Evolutionary conservation across 2,329 filamentous ascomycete genomes (phyloP), one percentile per base, ranked within the genome.

Genomic region (Volutella citrinella): DNA sequence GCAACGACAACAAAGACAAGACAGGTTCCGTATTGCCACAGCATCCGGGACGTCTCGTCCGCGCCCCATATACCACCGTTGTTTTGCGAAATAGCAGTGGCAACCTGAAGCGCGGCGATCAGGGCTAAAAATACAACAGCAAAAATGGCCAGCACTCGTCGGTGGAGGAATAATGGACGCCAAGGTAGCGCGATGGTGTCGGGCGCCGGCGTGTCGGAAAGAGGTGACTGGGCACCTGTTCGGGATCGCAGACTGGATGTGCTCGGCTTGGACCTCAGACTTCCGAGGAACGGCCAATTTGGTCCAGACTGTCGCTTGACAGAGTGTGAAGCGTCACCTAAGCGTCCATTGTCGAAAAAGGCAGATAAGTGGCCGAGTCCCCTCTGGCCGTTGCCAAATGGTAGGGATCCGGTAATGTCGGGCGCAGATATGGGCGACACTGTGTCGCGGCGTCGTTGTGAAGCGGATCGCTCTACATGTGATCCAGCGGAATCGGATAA

Each of bases 1-100:
- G 59, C 56, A 12, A 61, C 40, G 0, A 61, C 31, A 5, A 54
- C 54, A 27, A 65, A 46, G 10, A 66, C 35, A 9, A 58, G 50
- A 0, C 59, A 56, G 4, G 57, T 56, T 10, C 52, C 55, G 32
- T 63, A 62, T 30, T 63, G 57, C 56, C 61, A 66, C 17, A 64
- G 31, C 20, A 64, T 64, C 19, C 60, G 55, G 7, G 54, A 43
- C 12, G 40, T 42, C 14, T 46, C 33, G 19, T 48, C 42, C 1
- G 45, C 53, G 8, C 48, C 41, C 6, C 50, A 49, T 10, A 63
- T 40, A 1, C 60, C 61, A 10, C 46, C 46, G 24, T 57, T 55
- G 16, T 37, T 45, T 15, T 49, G 43, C 0, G 63, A 65, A 14
- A 61, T 32, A 19, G 53, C 49, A 9, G 58, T 46, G 14, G 59